phyloP scores from a whole-genome alignment of 2,329 filamentous ascomycete species.

The Didymosphaeria variabile region DNA sequence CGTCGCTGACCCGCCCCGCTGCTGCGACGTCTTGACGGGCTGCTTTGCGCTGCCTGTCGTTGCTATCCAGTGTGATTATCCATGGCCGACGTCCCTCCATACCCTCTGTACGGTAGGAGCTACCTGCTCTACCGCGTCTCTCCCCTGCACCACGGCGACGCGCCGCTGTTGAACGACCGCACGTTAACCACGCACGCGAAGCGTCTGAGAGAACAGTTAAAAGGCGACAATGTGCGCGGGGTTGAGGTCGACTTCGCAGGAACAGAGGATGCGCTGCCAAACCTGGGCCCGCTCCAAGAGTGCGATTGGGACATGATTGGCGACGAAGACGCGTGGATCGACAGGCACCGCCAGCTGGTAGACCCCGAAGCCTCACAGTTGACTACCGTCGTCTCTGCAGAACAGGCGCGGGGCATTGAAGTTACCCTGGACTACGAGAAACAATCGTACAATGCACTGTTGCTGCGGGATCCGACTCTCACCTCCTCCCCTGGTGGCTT shows the following conservation, averaged over 20 bases:
- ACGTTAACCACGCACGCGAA: slow-evolving; percentile 57
- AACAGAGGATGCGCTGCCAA: slow-evolving; percentile 52
- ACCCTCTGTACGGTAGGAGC: slow-evolving; percentile 62
- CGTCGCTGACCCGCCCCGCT: not conserved
- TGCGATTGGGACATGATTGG: slow-evolving; percentile 58
- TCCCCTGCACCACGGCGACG: slow-evolving; percentile 60
- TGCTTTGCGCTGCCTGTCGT: not conserved
- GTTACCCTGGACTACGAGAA: slow-evolving; percentile 61
- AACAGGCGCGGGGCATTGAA: slow-evolving; percentile 54
- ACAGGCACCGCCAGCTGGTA: slow-evolving; percentile 42
- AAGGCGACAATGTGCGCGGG: slow-evolving; percentile 59
- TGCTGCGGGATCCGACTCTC: slow-evolving; percentile 52
- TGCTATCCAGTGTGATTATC: not conserved
- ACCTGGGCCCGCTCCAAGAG: slow-evolving; percentile 57
- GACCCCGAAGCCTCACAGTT: slow-evolving; percentile 45
- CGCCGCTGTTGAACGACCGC: slow-evolving; percentile 45
- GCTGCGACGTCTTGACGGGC: not conserved
- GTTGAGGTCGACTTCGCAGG: slow-evolving; percentile 53
- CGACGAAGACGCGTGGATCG: slow-evolving; percentile 53
- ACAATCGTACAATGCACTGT: slow-evolving; percentile 59
- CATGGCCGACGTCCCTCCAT: slow-evolving; percentile 49
- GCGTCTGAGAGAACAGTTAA: slow-evolving; percentile 59
- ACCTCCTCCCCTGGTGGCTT: slow-evolving; percentile 47
- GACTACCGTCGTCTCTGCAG: slow-evolving; percentile 24
- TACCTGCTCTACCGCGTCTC: slow-evolving; percentile 64